phyloP scores from a whole-genome alignment of 495 filamentous ascomycete species.

The Daldinia concentrica region DNA sequence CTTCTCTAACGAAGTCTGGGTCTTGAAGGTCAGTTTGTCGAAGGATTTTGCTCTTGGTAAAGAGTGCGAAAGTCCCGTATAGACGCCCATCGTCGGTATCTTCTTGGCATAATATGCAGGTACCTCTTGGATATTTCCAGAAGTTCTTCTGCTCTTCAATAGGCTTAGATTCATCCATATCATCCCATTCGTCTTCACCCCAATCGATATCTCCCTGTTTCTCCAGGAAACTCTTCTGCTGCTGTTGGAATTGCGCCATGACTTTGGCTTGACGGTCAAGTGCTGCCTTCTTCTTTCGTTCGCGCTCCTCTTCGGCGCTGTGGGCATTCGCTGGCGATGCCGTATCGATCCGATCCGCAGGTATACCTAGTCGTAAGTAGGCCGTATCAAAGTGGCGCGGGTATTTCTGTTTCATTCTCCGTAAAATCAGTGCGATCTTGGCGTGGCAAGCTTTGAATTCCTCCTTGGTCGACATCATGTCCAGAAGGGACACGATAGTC shows the following conservation, averaged over 20 bases:
- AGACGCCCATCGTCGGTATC: slow-evolving; percentile 88
- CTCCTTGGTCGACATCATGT: slow-evolving; percentile 75
- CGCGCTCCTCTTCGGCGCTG: slow-evolving; percentile 73
- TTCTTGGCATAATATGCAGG: slow-evolving; percentile 96
- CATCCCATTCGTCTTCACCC: slow-evolving; percentile 76
- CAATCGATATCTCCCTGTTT: slow-evolving; percentile 86
- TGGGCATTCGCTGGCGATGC: slow-evolving; percentile 62
- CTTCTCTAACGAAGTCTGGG: slow-evolving; percentile 85
- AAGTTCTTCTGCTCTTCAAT: slow-evolving; percentile 73
- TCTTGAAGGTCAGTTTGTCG: slow-evolving; percentile 85
- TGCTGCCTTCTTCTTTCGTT: slow-evolving; percentile 88
- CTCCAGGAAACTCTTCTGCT: slow-evolving; percentile 92
- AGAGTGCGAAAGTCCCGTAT: slow-evolving; percentile 89
- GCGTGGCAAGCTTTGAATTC: slow-evolving; percentile 82
- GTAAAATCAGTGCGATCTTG: slow-evolving; percentile 86
- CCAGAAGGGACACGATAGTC: slow-evolving; percentile 79
- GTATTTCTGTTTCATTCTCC: slow-evolving; percentile 83
- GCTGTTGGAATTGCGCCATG: slow-evolving; percentile 96
- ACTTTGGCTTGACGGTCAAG: slow-evolving; percentile 87
- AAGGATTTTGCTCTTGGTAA: slow-evolving; percentile 87
- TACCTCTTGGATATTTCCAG: slow-evolving; percentile 94
- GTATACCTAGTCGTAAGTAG: slow-evolving; percentile 59
- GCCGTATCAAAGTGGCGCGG: slow-evolving; percentile 73
- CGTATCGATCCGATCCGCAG: slow-evolving; percentile 62
- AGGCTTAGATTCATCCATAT: slow-evolving; percentile 63